Evolutionary conservation across 1,284 basidiomycete species (phyloP), one percentile per base, ranked within the genome.

Genomic region (Ceratobasidium sp.): DNA sequence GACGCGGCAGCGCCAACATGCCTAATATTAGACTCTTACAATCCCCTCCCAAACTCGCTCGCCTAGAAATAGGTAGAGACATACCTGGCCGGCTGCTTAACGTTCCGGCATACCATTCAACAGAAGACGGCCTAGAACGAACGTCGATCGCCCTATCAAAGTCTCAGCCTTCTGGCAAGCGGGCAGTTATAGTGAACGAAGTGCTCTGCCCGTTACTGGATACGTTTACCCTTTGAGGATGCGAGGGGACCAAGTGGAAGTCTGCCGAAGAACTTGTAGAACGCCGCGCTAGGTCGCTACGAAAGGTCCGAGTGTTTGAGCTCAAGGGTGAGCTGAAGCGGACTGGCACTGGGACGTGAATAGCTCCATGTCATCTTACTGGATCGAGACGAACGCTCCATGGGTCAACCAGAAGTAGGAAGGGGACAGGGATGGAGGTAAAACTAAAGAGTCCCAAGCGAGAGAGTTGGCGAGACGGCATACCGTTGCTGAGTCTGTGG

Each of bases 181-280:
- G n/a, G n/a, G 51, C 10, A 23, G n/a, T 23, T 65, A 23, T 10
- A 20, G 47, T 33, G 13, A 54, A 71, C 49, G 69, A 73, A 10
- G 31, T 39, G 23, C 20, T 73, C n/a, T 73, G 69, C 33, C 69
- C 42, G 15, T 23, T 61, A 11, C 26, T 73, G 15, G 69, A 73
- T 63, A 73, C 69, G 45, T 35, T 73, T 20, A 73, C 69, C 15
- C 31, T 73, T 2, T 58, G 69, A 15, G 69, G 69, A 20, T 73
- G 69, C 28, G 69, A 73, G 31, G 1, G 58, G 17, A 63, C 63
- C 39, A 45, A 60, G 17, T 2, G 45, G 33, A 58, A 63, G 31
- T 17, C 37, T n/a, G 42, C 63, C 15, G 56, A 73, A 26, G 37
- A 45, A n/a, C 23, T 63, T 4, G 54, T 73, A 4, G 69, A 73